Conservation (phyloP, 208 protist genomes). For the Crithidia acanthocephali region DNA sequence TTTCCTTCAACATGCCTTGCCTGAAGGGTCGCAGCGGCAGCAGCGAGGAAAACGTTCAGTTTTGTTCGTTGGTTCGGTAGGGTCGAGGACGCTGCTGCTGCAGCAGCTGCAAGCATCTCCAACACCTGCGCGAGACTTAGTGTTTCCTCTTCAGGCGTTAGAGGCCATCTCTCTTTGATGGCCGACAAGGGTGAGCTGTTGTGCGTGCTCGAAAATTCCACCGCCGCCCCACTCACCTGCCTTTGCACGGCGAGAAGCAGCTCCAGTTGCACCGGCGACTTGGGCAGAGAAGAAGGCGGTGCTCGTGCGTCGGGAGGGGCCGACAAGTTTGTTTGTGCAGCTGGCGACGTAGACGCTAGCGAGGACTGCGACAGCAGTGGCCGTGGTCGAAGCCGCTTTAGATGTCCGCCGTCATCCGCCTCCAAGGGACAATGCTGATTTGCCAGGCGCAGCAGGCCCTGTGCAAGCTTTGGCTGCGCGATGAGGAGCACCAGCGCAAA, state of each 20-base stretch:
- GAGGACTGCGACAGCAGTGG: not conserved
- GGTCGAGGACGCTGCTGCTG: too few relatives aligned
- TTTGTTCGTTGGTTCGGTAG: not conserved
- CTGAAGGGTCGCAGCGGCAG: not conserved
- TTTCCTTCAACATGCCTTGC: not conserved
- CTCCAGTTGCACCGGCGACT: slow-evolving; percentile 9
- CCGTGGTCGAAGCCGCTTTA: slow-evolving; percentile 76
- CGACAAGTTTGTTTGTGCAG: not conserved
- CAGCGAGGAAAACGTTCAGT: not conserved
- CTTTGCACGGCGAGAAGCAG: slow-evolving; percentile 13
- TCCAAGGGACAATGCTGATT: slow-evolving; percentile 65
- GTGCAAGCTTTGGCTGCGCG: slow-evolving; percentile 44
- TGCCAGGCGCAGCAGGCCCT: slow-evolving; percentile 52
- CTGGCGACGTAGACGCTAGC: not conserved
- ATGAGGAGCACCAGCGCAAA: slow-evolving; percentile 46
- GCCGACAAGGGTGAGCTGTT: too few relatives aligned
- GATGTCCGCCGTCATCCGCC: slow-evolving; percentile 38
- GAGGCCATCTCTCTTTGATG: too few relatives aligned
- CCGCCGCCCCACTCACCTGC: not conserved
- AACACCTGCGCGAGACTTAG: too few relatives aligned
- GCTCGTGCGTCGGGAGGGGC: not conserved
- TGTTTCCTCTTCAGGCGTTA: not conserved
- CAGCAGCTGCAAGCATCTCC: not conserved
- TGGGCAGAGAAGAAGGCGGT: not conserved
- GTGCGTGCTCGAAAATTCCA: too few relatives aligned